Evolutionary conservation across 2,329 filamentous ascomycete genomes (phyloP).

Genomic region (Ophiostoma sp.): DNA sequence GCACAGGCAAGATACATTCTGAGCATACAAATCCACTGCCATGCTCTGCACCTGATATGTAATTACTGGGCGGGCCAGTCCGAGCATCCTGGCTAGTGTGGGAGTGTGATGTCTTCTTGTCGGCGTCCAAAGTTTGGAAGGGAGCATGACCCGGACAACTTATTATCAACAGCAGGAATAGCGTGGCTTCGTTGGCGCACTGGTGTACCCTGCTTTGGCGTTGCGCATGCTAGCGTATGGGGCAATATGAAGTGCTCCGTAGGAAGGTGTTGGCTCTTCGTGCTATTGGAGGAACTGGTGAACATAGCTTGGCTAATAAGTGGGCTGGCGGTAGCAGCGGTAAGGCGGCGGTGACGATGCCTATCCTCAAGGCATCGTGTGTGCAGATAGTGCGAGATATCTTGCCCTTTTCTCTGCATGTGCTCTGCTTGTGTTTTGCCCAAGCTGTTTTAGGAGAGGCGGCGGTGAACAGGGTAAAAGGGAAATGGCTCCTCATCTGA

Average conservation of each 20-base stretch:
- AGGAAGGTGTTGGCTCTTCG: not conserved
- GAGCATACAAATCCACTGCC: not conserved
- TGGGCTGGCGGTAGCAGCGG: constrained; percentile 23
- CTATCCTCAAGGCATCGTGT: not conserved
- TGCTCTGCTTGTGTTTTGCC: not conserved
- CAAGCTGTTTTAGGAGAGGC: not conserved
- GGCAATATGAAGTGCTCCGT: constrained; percentile 1
- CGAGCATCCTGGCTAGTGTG: not conserved
- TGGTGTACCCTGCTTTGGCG: constrained; percentile 7
- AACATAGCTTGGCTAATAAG: not conserved
- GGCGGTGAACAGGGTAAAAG: not conserved
- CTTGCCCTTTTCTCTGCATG: not conserved
- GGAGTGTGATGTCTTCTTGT: not conserved
- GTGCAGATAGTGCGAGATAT: not conserved
- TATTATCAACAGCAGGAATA: not conserved
- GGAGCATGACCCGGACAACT: constrained; percentile 5
- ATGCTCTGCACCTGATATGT: not conserved
- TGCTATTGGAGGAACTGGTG: not conserved
- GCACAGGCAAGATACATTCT: not conserved
- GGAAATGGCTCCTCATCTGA: not conserved
- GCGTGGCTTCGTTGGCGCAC: not conserved
- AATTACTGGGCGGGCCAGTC: constrained; percentile 12
- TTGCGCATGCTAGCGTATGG: constrained; percentile 9
- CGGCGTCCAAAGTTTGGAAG: not conserved
- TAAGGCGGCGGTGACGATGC: constrained; percentile 18